phyloP scores from a whole-genome alignment of 495 filamentous ascomycete genomes.

The Amphirosellinia nigrospora region DNA sequence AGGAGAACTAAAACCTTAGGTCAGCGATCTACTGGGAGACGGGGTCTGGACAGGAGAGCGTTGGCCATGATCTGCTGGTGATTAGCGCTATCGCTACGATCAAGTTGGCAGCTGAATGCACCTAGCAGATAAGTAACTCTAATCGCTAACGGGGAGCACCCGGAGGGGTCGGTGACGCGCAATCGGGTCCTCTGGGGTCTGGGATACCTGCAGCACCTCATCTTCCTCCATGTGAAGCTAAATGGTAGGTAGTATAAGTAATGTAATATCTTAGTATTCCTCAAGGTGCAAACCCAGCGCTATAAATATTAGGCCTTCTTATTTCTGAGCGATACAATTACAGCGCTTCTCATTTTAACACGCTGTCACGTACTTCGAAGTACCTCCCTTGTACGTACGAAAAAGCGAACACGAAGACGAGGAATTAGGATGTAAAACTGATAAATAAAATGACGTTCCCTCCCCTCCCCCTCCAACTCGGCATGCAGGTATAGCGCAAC shows the following conservation, averaged over 20 bases:
- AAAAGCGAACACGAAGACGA: conserved; percentile 10
- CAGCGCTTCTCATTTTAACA: not conserved
- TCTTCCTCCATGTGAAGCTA: no score
- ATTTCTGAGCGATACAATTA: not conserved
- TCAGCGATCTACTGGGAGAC: not conserved
- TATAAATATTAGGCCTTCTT: not conserved
- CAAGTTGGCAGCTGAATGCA: not conserved
- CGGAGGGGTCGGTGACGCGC: conserved; percentile 8
- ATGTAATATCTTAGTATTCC: not conserved
- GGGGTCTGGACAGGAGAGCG: no score
- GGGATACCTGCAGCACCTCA: not conserved
- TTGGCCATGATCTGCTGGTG: not conserved
- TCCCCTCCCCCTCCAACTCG: conserved; percentile 3
- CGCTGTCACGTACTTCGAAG: not conserved
- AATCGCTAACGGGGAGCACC: not conserved
- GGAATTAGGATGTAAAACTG: not conserved
- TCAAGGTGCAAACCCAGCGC: not conserved
- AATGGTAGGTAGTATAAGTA: not conserved
- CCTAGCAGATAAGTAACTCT: not conserved
- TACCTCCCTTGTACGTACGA: not conserved
- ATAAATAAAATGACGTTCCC: conserved; percentile 11
- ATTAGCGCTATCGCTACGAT: not conserved
- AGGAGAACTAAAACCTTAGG: not conserved
- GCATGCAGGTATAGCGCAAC: not conserved
- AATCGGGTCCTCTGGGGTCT: not conserved